phyloP scores from a whole-genome alignment of 2,329 filamentous ascomycete species.

The Stemphylium vesicarium region DNA sequence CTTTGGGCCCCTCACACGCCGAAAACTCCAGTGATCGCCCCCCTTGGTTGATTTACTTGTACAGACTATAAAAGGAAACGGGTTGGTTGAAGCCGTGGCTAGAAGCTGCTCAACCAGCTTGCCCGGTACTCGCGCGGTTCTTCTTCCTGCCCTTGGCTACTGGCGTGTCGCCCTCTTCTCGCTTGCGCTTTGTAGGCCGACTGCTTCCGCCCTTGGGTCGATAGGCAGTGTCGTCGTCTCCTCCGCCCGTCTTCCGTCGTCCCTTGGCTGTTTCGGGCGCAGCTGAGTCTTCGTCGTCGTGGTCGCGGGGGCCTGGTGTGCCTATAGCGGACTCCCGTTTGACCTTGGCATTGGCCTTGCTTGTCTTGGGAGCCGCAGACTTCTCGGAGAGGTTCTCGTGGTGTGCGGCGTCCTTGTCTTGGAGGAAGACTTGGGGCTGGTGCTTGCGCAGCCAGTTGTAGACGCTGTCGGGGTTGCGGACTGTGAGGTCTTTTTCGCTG shows the following conservation, averaged over 20 bases:
- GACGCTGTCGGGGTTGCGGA: conserved; percentile 86
- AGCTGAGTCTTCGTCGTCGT: conserved; percentile 52
- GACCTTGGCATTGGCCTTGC: conserved; percentile 34
- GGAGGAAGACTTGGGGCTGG: conserved; percentile 82
- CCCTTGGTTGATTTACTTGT: neutral
- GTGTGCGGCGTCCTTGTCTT: conserved; percentile 64
- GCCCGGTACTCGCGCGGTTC: conserved; percentile 35
- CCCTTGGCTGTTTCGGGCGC: conserved; percentile 39
- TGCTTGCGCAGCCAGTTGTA: conserved; percentile 94
- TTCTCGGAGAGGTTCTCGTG: conserved; percentile 49
- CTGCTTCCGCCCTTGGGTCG: conserved; percentile 57
- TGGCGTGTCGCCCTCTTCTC: conserved; percentile 46
- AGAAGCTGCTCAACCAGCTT: conserved; percentile 4
- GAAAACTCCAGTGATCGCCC: neutral
- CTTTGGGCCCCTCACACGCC: neutral
- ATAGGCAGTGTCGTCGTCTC: conserved; percentile 54
- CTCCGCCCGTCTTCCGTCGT: conserved; percentile 39
- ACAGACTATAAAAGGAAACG: neutral
- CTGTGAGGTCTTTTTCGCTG: conserved; percentile 58
- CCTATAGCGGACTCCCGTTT: conserved; percentile 45
- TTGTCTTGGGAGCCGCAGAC: conserved; percentile 33
- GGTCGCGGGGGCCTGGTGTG: conserved; percentile 45
- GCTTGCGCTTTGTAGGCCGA: conserved; percentile 52
- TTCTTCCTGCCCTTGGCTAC: conserved; percentile 42
- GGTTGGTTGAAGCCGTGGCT: neutral